Base-by-base conservation (phyloP, 108 stramenopile genomes). In the Pseudonitzschia delicatissima region DNA sequence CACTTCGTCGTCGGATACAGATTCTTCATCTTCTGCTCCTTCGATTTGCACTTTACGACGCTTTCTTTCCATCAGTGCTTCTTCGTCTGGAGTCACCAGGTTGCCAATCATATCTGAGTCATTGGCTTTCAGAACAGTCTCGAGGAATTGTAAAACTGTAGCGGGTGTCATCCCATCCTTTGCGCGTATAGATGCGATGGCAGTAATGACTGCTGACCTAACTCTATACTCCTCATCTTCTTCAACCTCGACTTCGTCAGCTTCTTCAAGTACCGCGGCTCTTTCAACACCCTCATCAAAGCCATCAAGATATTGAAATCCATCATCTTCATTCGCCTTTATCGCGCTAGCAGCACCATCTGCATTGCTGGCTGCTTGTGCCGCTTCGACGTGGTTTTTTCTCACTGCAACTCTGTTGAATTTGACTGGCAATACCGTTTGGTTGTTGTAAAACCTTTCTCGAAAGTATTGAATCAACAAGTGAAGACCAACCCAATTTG, bases 151-250 rank as follows among this genome's bases (percentile, higher is more conserved):
- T 32, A 94, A 35, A 20, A 84, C 86, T 21, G 72, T 25, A 12
- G 72, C 34, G 7, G 93, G 93, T 9, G 90, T 94, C 78, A 84
- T 76, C 11, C 88, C 90, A 77, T 94, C 90, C 62, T 91, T 80
- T 9, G 93, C 93, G 27, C 93, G 76, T 27, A 91, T 74, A 27
- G 77, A 85, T 2, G 90, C 85, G 69, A 92, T 86, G n/a, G 90
- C 87, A 33, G 86, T 78, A 11, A 92, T 76, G 25, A 84, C 85
- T n/a, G 83, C 84, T 21, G 86, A 77, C 20, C 90, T 78, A 17
- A 92, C 90, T 26, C 90, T 58, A 64, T 85, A 88, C 66, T 92
- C 90, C 57, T 91, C 93, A 64, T 94, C 93, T 71, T 94, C 93
- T 64, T 94, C 93, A 27, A 87, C 68, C 52, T 91, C 88, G 28